These are phyloP conservation scores for Phytopythium chamaehyphon DNA, from an alignment of 352 stramenopile genomes.

Conservation along the genomic window DNA sequence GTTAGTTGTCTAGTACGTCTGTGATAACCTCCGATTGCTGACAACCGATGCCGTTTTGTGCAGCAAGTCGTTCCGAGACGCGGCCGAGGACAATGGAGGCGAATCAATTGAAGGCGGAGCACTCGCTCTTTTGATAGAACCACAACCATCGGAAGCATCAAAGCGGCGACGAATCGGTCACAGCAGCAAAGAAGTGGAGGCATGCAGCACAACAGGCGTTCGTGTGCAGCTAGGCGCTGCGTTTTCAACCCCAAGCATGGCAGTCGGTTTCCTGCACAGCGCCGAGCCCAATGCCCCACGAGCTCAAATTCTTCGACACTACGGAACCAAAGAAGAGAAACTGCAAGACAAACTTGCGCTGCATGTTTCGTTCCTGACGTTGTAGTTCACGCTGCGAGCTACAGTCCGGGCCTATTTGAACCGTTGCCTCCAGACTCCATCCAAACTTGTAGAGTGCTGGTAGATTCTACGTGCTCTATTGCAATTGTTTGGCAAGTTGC, in stretches of 20 bases:
- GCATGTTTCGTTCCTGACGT: conserved; percentile 25
- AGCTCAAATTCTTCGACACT: conserved; percentile 49
- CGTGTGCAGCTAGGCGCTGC: conserved; percentile 46
- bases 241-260: conserved; percentile 70
- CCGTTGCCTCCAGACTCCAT: too few species aligned
- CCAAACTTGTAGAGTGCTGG: too few species aligned
- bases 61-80: conserved; percentile 25
- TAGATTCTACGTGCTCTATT: too few species aligned
- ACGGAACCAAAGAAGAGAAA: conserved; percentile 1
- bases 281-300: conserved; percentile 11
- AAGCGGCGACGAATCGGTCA: neutral
- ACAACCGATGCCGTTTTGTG: neutral
- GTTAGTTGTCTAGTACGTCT: neutral
- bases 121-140: conserved; percentile 25
- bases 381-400: neutral
- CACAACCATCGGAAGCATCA: too few species aligned
- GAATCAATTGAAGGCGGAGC: conserved; percentile 49
- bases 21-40: neutral
- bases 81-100: conserved; percentile 28
- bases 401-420: too few species aligned
- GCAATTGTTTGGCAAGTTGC: too few species aligned
- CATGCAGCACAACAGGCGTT: neutral
- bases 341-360: conserved; percentile 11
- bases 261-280: conserved; percentile 44
- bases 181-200: neutral